Percentiles rank a stretch among this genome's conserved stretches.
These are phyloP conservation scores for Lactarius tabidus DNA, from an alignment of 768 basidiomycete species.

Conservation along the genomic window DNA sequence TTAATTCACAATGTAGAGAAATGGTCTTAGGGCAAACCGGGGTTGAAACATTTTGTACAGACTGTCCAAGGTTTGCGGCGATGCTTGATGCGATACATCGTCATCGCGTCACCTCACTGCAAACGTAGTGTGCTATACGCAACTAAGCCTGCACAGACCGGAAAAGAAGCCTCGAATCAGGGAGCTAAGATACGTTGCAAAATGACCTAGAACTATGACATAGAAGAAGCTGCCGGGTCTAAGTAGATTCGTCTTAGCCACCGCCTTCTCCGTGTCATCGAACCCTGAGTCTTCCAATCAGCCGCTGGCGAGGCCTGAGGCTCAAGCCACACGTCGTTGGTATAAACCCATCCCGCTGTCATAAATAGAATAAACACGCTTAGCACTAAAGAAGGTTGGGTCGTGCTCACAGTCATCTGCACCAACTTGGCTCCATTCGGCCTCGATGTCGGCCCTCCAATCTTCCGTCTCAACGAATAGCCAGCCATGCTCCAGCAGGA, in stretches of 20 bases:
- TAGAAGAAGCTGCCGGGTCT: neutral
- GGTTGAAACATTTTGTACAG: too few species aligned
- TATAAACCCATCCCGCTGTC: conserved; percentile 77
- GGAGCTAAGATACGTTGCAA: neutral
- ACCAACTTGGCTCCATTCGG: conserved; percentile 47
- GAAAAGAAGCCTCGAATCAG: too few species aligned
- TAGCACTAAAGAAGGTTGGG: neutral
- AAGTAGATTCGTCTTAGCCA: conserved; percentile 70
- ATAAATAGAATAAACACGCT: conserved; percentile 23
- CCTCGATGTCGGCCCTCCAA: conserved; percentile 65
- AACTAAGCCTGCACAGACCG: too few species aligned
- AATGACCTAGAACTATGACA: neutral
- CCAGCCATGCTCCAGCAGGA: conserved; percentile 73
- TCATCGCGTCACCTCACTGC: too few species aligned
- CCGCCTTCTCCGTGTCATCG: conserved; percentile 59
- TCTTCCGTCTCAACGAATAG: conserved; percentile 70
- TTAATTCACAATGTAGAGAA: neutral
- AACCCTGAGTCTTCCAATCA: conserved; percentile 40
- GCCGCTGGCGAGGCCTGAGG: conserved; percentile 39
- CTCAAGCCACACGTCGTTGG: conserved; percentile 70
- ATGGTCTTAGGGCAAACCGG: too few species aligned
- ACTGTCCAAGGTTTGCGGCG: too few species aligned
- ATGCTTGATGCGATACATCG: too few species aligned
- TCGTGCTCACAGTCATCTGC: conserved; percentile 36
- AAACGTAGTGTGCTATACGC: too few species aligned